Percentiles rank a stretch among this genome's conserved stretches.
phyloP scores from a whole-genome alignment of 169 alveolate species.

The Plasmodium coatneyi region DNA sequence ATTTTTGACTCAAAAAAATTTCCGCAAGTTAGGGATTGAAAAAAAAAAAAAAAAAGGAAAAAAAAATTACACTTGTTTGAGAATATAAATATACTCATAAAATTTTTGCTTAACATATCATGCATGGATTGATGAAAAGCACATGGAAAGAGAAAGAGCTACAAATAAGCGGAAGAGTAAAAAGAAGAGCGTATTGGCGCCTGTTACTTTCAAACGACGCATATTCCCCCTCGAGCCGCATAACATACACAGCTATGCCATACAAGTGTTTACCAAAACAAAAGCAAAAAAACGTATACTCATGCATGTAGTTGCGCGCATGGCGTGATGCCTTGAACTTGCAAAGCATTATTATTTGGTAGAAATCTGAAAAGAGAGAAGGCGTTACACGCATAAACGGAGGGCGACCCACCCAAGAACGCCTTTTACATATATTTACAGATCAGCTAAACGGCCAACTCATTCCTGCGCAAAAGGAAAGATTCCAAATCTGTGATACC shows the following conservation, averaged over 20 bases:
- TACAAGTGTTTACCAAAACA: background rate
- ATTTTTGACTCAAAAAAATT: background rate
- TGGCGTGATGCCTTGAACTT: background rate
- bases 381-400: background rate
- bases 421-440: background rate
- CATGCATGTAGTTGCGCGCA: background rate
- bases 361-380: background rate
- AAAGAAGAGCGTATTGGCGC: background rate
- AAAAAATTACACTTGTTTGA: constrained; percentile 6
- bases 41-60: background rate
- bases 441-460: background rate
- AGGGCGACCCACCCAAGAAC: background rate
- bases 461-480: background rate
- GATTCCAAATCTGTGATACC: background rate
- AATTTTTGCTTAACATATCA: background rate
- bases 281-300: background rate
- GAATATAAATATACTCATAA: background rate
- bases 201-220: background rate
- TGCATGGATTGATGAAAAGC: background rate
- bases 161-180: background rate
- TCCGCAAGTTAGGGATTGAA: background rate
- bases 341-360: background rate
- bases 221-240: background rate
- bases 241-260: background rate
- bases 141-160: background rate